Evolutionary conservation across 2,329 filamentous ascomycete species (phyloP).

Genomic region (Colletotrichum shisoi): DNA sequence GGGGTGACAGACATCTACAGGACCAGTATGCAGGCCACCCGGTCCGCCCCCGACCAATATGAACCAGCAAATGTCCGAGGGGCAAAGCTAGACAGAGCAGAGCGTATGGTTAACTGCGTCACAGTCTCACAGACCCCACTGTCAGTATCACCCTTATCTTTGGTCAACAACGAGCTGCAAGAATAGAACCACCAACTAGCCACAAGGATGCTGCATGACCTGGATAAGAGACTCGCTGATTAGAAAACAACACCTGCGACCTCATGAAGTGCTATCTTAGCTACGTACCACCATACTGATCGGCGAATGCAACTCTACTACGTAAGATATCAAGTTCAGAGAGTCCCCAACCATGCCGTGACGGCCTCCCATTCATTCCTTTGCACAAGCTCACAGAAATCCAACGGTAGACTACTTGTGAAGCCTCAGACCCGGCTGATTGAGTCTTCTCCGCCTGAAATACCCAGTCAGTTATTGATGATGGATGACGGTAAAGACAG

Average conservation of each 20-base stretch:
- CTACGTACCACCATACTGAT: not conserved
- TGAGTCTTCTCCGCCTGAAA: not conserved
- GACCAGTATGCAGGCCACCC: not conserved
- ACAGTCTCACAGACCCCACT: not conserved
- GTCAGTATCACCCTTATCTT: conserved; percentile 9
- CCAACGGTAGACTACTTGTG: not conserved
- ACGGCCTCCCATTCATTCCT: not conserved
- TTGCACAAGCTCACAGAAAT: not conserved
- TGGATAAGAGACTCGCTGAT: conserved; percentile 12
- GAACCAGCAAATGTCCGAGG: not conserved
- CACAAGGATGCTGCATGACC: not conserved
- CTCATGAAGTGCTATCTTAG: too few relatives aligned
- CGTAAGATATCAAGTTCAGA: conserved; percentile 7
- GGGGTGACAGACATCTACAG: too few relatives aligned
- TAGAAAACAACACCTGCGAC: not conserved
- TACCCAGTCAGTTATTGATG: too few relatives aligned
- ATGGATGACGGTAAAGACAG: conserved; percentile 19
- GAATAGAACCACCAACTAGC: not conserved
- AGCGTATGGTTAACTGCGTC: not conserved
- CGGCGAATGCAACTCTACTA: not conserved
- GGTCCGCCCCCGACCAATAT: not conserved
- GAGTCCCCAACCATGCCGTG: not conserved
- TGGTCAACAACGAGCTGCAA: not conserved
- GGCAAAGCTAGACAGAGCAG: not conserved
- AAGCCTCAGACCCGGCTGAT: not conserved